Conservation (phyloP, 2,329 filamentous ascomycete genomes). For the Fusarium veterinarium region DNA sequence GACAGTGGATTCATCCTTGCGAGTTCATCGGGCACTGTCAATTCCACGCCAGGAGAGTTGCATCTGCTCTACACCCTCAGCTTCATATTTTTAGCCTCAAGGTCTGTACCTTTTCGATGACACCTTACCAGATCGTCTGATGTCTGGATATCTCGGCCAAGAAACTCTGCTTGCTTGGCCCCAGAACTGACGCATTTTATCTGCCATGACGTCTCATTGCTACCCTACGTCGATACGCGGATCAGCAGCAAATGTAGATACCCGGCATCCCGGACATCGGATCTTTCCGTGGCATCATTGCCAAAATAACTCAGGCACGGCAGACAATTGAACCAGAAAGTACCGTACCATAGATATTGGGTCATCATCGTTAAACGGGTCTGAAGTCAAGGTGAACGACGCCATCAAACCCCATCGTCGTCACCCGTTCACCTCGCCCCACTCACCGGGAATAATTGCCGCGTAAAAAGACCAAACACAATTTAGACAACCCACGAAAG, state of each 20-base stretch:
- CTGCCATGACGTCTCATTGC: conserved; percentile 20
- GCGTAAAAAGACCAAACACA: background rate
- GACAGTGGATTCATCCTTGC: too few species aligned
- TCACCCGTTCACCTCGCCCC: background rate
- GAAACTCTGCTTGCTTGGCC: background rate
- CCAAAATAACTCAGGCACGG: background rate
- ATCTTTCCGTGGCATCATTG: background rate
- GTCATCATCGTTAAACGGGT: background rate
- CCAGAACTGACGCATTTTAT: conserved; percentile 19
- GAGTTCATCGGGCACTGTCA: background rate
- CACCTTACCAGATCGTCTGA: background rate
- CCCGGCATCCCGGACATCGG: background rate
- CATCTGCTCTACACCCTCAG: background rate
- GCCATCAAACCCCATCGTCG: conserved; percentile 1
- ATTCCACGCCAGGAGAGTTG: background rate
- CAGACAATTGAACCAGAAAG: background rate
- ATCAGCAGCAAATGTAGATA: conserved; percentile 11
- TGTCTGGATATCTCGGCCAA: conserved; percentile 1
- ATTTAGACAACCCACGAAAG: background rate
- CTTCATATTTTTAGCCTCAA: background rate
- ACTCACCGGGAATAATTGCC: conserved; percentile 5
- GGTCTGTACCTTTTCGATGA: background rate
- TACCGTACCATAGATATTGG: background rate
- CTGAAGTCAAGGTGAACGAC: conserved; percentile 1
- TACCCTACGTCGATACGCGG: conserved; percentile 24